Percentiles rank a stretch among this genome's conserved stretches.
phyloP scores from a whole-genome alignment of 139 green algal genomes.

The Tetradesmus lagerheimii region DNA sequence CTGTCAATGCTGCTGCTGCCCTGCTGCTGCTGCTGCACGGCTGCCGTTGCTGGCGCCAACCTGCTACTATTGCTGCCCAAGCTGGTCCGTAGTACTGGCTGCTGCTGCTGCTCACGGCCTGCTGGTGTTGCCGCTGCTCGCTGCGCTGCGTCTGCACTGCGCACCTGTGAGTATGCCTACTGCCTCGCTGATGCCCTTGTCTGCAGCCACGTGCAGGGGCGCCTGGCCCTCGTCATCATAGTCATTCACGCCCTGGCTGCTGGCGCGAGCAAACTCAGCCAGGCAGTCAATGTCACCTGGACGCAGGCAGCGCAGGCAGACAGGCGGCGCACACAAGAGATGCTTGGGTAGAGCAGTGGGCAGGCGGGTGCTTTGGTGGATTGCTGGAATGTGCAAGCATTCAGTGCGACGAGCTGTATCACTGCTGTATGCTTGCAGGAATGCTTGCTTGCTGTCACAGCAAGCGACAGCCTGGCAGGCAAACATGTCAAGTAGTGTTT shows the following conservation, averaged over 20 bases:
- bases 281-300: constrained; percentile 46
- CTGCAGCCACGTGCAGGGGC: constrained; percentile 38
- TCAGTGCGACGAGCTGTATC: too few species aligned
- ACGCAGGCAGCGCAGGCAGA: neutral
- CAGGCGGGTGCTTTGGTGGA: too few species aligned
- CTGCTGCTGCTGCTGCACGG: too few species aligned
- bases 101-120: neutral
- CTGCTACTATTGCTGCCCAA: neutral
- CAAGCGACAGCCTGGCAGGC: neutral
- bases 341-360: neutral
- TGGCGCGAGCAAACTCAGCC: constrained; percentile 41
- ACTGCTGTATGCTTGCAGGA: neutral
- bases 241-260: constrained; percentile 30
- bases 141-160: too few species aligned
- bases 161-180: constrained; percentile 30
- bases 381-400: neutral
- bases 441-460: neutral
- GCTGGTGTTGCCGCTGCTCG: neutral
- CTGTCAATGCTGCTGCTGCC: neutral
- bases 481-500: neutral
- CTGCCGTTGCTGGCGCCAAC: neutral
- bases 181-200: constrained; percentile 41
- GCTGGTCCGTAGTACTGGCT: neutral
- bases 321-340: neutral
- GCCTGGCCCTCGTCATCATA: constrained; percentile 50